Base-by-base conservation (phyloP, 208 protist genomes). In the Trypanosoma vivax region DNA sequence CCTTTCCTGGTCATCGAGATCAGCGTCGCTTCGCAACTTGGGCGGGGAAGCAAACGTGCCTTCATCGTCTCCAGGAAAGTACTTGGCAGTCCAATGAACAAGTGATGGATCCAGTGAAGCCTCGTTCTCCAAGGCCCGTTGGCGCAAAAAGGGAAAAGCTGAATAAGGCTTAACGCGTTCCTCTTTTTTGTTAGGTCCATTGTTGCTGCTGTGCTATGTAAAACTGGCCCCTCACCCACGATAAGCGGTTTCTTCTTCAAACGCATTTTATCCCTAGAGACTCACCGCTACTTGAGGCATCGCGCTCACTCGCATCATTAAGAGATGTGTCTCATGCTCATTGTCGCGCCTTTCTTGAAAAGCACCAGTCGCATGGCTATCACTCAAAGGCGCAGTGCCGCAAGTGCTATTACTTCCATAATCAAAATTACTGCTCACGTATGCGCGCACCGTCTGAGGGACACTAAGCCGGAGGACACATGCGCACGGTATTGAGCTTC, bases 31-130 rank as follows among this genome's bases (percentile, higher is more conserved):
- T n/a, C 78, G 80, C 11, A 86, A 73, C 41, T 73, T 69, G 29
- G 83, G 87, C 23, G 79, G 81, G 27, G 76, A 58, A 2, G 66
- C 56, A 53, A 94, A 91, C 4, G 79, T 91, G 38, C 49, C 37
- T 14, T 69, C 47, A 16, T 76, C 70, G 63, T 94, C 88, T 14
- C 88, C 81, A 4, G 88, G 80, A 48, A 83, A 94, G 61, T 88
- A 90, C 67, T 91, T 90, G 30, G 81, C 83, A n/a, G 88, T 89
- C 83, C 88, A 94, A 50, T 94, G 82, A 21, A 94, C 81, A 18
- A 94, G 65, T 10, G 88, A 94, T 0, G 88, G 79, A 50, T 94
- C 88, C 7, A 94, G 65, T 16, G 83, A 73, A 11, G 61, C 21
- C 39, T 79, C 76, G 28, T 81, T 60, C 53, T 91, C 80, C 28